phyloP scores from a whole-genome alignment of 2,329 filamentous ascomycete genomes.

The Verticillium isaacii region DNA sequence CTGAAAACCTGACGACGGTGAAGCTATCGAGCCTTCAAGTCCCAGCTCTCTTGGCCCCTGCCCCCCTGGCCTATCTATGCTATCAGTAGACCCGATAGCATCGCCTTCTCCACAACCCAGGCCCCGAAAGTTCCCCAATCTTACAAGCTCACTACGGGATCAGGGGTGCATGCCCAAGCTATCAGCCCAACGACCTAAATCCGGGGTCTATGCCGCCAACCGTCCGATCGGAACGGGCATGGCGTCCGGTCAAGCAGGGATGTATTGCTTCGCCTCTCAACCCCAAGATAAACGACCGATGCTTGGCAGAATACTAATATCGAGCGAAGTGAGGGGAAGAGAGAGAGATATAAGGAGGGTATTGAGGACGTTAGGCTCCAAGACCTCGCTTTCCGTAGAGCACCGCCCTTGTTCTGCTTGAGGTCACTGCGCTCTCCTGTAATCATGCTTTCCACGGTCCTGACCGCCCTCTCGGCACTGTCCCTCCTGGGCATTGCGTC shows the following conservation, averaged over 20 bases:
- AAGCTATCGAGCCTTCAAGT: too few relatives aligned
- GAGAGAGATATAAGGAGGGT: too few relatives aligned
- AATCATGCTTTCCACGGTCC: not conserved
- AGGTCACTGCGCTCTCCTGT: not conserved
- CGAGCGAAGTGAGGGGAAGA: not conserved
- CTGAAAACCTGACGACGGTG: too few relatives aligned
- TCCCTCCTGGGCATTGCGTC: not conserved
- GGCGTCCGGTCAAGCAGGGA: not conserved
- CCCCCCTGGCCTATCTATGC: not conserved
- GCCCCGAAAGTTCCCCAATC: not conserved
- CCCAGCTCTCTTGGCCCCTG: not conserved
- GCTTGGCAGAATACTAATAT: not conserved
- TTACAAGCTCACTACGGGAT: not conserved
- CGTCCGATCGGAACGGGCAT: not conserved
- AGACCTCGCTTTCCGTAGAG: too few relatives aligned
- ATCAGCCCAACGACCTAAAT: not conserved
- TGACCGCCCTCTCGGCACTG: not conserved
- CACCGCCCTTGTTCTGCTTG: too few relatives aligned
- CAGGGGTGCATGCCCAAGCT: not conserved
- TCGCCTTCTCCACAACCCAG: not conserved
- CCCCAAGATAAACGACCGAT: not conserved
- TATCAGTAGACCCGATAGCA: not conserved
- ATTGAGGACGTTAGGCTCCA: too few relatives aligned
- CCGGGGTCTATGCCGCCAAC: not conserved
- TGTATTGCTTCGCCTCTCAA: not conserved